Evolutionary conservation across 2,329 filamentous ascomycete genomes (phyloP), one percentile per base, ranked within the genome.

Genomic region (Trichophyton equinum): DNA sequence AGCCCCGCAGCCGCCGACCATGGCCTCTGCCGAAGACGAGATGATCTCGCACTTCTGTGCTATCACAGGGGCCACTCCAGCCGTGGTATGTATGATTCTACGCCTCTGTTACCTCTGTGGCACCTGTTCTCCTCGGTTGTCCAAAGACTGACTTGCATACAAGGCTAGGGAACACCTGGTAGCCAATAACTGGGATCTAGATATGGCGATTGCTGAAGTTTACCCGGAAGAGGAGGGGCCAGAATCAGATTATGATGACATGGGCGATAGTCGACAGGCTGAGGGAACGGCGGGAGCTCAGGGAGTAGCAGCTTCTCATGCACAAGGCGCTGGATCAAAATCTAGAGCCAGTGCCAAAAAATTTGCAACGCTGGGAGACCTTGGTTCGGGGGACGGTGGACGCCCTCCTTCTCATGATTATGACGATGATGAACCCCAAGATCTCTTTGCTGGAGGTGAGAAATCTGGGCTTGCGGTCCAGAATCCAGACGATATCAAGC

Each of bases 81-180:
- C 78, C 61, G 75, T 79, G 68, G 82, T 82, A 74, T 58, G 70
- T 62, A 57, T 33, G 22, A 3, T 40, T 57, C 27, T 30, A 3
- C 27, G n/a, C 3, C 30, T n/a, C 2, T 18, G 25, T 22, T n/a
- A 3, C 18, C n/a, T 2, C 13, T 47, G 22, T 15, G 47, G 7
- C 53, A 20, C 8, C 22, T 27, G 46, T 51, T 15, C 6, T 47
- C 4, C 1, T 22, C 25, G 20, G 25, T 27, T 20, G 49, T 40
- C 57, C 38, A n/a, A 11, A 30, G 20, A 20, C 55, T 57, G 55
- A 57, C 36, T 7, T 57, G 53, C 22, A 27, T 57, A 4, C 20
- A 64, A 91, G 87, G 87, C 87, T 55, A 78, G 78, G 61, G 79
- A 85, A 63, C 87, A 87, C 66, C 82, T 92, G 6, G 76, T 78